Evolutionary conservation across 176 grass and related monocot genomes (phyloP), one percentile per base, ranked within the genome.

Genomic region (Paspalum notatum): DNA sequence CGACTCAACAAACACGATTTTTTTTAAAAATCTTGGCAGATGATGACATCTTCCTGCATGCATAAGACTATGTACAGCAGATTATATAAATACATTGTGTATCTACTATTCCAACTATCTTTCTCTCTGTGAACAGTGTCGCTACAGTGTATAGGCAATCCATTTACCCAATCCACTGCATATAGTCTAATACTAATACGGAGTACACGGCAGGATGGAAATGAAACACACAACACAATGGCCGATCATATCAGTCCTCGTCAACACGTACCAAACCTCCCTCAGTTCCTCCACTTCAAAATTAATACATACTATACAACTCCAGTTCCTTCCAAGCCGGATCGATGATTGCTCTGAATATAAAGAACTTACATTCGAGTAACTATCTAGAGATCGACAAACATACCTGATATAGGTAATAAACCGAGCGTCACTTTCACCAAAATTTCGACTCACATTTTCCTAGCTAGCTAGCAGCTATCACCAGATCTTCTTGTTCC

Each of bases 171-270:
- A n/a, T n/a, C n/a, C n/a, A n/a, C n/a, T n/a, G n/a, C n/a, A n/a
- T n/a, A n/a, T n/a, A n/a, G n/a, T n/a, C n/a, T n/a, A n/a, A n/a
- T n/a, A n/a, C n/a, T n/a, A n/a, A n/a, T n/a, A n/a, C n/a, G n/a
- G n/a, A n/a, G 66, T 21, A 70, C 7, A 48, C 43, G 21, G 21
- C 44, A 39, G 9, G 20, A 42, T 22, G 5, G 8, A 41, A 41
- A 41, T 32, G 32, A 32, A 32, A 32, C 32, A 32, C 32, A 32
- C 32, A 32, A 1, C 32, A 32, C n/a, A 68, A 13, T 26, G 20
- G 49, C 41, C 44, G 13, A 26, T 63, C 80, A 72, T 62, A 71
- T 50, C 68, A 42, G 47, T 82, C 68, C 56, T 82, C 80, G 80
- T 82, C 57, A 63, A 62, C 80, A 49, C 17, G 50, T 62, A 82